Evolutionary conservation across 169 alveolate genomes (phyloP), one percentile per base, ranked within the genome.

Genomic region (Perkinsus marinus): DNA sequence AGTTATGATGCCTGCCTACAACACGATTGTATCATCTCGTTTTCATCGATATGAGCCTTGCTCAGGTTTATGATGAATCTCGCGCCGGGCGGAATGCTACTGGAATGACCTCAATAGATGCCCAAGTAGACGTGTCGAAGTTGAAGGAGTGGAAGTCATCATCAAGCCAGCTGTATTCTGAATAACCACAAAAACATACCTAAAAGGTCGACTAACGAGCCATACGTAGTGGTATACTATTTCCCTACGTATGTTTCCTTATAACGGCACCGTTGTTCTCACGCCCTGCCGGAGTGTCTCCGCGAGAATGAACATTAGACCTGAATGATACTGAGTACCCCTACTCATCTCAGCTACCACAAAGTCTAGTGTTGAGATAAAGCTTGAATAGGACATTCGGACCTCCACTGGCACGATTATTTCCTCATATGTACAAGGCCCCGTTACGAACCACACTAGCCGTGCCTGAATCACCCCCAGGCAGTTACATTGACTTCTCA

Each of bases 191-290:
- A 95, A 97, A 36, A 97, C 94, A 68, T 79, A 79, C 90, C 90
- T 79, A 19, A 79, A 30, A 39, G 41, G 90, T 30, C 16, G 7
- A 39, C 34, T 16, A 39, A 79, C 6, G 0, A 10, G 46, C 46
- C 10, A 6, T 10, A 41, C 46, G 10, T 3, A 41, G 46, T 41
- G 10, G 19, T 10, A 41, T n/a, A n/a, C 46, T 6, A 41, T 10
- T 41, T 37, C n/a, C 26, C 92, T 95, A 96, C 96, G 96, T 94
- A 19, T 94, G 90, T 89, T 94, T 95, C 39, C 96, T 96, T 90
- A 95, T 96, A 36, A 96, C 96, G 39, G 98, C 97, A 36, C 96
- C 96, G 94, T 94, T 95, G 92, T 94, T 94, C 92, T 94, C 96
- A 68, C 97, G 57, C 0, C 94, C 95, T 68, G 93, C 91, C n/a